Evolutionary conservation across 108 stramenopile genomes (phyloP), one percentile per base, ranked within the genome.

Genomic region (Conticribra guillardii): DNA sequence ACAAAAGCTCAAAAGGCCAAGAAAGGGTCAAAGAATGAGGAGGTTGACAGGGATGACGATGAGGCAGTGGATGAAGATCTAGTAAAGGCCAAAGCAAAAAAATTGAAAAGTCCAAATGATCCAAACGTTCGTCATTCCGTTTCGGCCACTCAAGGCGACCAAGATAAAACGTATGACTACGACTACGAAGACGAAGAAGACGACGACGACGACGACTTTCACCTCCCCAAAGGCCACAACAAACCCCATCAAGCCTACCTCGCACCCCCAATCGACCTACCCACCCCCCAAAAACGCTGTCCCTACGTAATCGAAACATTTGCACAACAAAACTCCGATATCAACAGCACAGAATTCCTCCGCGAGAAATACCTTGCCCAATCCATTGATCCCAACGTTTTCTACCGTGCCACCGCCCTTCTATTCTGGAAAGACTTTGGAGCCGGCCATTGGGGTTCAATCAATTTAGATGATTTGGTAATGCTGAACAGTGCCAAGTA

Each of bases 401-500:
- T 86, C 51, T 88, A 84, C 29, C 85, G 87, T 16, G 84, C 85
- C 19, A 84, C 85, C 0, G 82, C 82, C 23, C 37, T 73, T 5
- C 14, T 88, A 23, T 88, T 86, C 62, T 84, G 84, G 85, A 60
- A 72, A 19, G 87, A 88, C 57, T 88, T 84, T 61, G 82, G 55
- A 1, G 37, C 24, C 0, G 58, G 74, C 29, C 27, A 19, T 11
- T 85, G 82, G 82, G 73, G 78, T 0, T n/a, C 63, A 11, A 65
- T 80, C 26, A 47, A 66, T n/a, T 32, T 82, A 7, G 60, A 80
- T 47, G 62, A 72, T 21, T 19, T 70, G 28, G 74, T 82, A 0
- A 28, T 59, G 54, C 52, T 76, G 4, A 44, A 63, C 18, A 64
- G 73, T 15, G 69, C 75, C 0, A 65, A 54, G 30, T 74, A 81